A percentile compares a stretch with the other conserved stretches of the same genome.
These are phyloP conservation scores for Paraleonurus japonicus DNA, from an alignment of 257 asterid genomes.

Conservation along the genomic window DNA sequence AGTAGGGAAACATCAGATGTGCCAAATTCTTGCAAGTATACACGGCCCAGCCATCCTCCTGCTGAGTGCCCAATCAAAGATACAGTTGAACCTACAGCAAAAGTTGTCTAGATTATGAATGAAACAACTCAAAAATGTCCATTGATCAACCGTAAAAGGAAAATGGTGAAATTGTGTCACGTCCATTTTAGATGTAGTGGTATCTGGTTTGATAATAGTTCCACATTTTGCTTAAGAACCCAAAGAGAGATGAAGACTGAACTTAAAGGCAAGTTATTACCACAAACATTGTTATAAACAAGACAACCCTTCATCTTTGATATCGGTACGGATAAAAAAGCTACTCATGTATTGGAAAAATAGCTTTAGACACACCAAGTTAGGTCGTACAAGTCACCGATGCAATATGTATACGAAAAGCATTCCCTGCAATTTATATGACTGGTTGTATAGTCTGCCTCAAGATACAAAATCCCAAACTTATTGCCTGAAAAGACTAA, in stretches of 20 bases:
- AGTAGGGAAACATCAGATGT: constrained; percentile 59
- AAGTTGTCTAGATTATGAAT: constrained; percentile 33
- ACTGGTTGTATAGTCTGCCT: neutral
- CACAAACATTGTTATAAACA: neutral
- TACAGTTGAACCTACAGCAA: constrained; percentile 62
- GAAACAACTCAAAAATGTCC: neutral
- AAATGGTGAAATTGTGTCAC: constrained; percentile 17
- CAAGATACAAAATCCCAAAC: neutral
- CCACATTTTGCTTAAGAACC: constrained; percentile 10
- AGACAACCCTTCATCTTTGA: neutral
- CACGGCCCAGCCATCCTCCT: constrained; percentile 97
- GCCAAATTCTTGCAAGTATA: constrained; percentile 81
- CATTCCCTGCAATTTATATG: neutral
- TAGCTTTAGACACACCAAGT: neutral
- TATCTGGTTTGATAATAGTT: neutral
- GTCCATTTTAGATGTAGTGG: constrained; percentile 21
- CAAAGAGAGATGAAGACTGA: neutral
- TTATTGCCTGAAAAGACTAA: neutral
- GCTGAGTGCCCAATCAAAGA: constrained; percentile 94
- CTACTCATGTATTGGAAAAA: neutral
- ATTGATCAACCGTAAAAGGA: neutral
- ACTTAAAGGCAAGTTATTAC: neutral
- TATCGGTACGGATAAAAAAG: neutral
- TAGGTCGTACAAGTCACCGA: neutral
- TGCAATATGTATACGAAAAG: neutral